phyloP scores from a whole-genome alignment of 495 filamentous ascomycete species.

The Aspergillus diversus region DNA sequence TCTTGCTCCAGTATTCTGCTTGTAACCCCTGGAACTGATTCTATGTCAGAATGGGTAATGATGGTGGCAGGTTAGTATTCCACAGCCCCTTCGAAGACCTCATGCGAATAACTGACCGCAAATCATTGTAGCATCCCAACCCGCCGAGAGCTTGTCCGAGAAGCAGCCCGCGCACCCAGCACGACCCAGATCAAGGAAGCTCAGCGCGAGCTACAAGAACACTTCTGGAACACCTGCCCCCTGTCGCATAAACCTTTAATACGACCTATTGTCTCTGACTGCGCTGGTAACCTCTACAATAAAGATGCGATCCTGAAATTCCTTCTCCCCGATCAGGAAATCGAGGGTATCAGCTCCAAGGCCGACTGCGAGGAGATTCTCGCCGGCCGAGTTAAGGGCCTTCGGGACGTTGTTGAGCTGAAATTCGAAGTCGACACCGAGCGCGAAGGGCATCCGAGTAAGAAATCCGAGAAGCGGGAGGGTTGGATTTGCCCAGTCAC shows the following conservation, averaged over 20 bases:
- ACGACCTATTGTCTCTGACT: slow-evolving; percentile 82
- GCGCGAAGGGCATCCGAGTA: slow-evolving; percentile 34
- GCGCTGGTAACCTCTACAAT: slow-evolving; percentile 85
- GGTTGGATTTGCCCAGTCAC: slow-evolving; percentile 85
- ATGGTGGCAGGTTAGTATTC: slow-evolving; percentile 71
- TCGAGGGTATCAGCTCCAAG: slow-evolving; percentile 52
- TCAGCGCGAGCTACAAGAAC: slow-evolving; percentile 76
- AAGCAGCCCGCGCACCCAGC: slow-evolving; percentile 77
- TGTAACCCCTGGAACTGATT: neutral
- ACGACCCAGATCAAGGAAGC: slow-evolving; percentile 90
- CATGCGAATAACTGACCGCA: slow-evolving; percentile 2
- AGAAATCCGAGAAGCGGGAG: slow-evolving; percentile 51
- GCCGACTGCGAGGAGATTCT: slow-evolving; percentile 69
- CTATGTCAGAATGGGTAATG: slow-evolving; percentile 80
- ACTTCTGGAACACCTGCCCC: slow-evolving; percentile 85
- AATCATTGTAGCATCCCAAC: slow-evolving; percentile 72
- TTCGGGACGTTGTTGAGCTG: slow-evolving; percentile 89
- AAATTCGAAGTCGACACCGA: slow-evolving; percentile 68
- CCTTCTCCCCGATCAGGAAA: slow-evolving; percentile 68
- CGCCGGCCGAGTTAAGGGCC: slow-evolving; percentile 71
- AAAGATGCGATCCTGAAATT: slow-evolving; percentile 88
- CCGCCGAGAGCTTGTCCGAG: slow-evolving; percentile 91
- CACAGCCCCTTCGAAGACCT: neutral
- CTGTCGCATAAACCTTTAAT: slow-evolving; percentile 76
- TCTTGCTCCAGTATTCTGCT: neutral